Conservation (phyloP, 1,284 basidiomycete species). For the Volvariella surrecta region DNA sequence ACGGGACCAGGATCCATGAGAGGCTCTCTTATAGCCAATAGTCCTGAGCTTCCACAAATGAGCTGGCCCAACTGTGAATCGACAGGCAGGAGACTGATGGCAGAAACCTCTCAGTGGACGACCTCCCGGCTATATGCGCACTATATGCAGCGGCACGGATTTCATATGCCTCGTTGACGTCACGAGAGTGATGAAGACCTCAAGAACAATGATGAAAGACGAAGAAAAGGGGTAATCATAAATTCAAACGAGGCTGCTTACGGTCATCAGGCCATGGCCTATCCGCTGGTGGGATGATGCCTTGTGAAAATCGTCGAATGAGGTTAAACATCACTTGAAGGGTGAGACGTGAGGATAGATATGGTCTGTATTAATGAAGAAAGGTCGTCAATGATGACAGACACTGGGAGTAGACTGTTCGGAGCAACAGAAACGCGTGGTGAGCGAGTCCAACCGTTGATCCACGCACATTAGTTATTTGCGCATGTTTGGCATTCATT, state of each 20-base stretch:
- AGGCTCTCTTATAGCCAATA: too few species aligned
- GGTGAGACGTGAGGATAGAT: neutral
- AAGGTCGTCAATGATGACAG: neutral
- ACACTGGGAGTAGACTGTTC: neutral
- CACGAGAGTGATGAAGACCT: too few species aligned
- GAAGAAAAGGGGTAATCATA: too few species aligned
- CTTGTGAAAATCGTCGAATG: slow-evolving; percentile 60
- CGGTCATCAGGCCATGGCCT: slow-evolving; percentile 70
- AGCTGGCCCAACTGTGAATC: too few species aligned
- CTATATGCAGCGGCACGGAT: too few species aligned
- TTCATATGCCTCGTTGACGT: too few species aligned
- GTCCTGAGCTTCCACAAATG: too few species aligned
- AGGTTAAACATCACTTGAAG: slow-evolving; percentile 53
- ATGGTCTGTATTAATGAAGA: neutral
- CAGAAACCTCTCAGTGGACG: too few species aligned
- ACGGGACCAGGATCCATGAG: too few species aligned
- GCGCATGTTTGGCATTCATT: neutral
- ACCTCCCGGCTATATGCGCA: too few species aligned
- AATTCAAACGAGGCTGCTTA: slow-evolving; percentile 22
- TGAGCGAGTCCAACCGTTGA: neutral
- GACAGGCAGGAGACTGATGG: too few species aligned
- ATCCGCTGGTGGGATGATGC: slow-evolving; percentile 62
- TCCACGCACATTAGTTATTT: neutral
- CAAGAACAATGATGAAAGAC: too few species aligned
- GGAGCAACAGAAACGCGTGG: neutral